A percentile compares a stretch with the other conserved stretches of the same genome.
Conservation (phyloP, 805 yeast genomes). For the Suhomyces sp. region DNA sequence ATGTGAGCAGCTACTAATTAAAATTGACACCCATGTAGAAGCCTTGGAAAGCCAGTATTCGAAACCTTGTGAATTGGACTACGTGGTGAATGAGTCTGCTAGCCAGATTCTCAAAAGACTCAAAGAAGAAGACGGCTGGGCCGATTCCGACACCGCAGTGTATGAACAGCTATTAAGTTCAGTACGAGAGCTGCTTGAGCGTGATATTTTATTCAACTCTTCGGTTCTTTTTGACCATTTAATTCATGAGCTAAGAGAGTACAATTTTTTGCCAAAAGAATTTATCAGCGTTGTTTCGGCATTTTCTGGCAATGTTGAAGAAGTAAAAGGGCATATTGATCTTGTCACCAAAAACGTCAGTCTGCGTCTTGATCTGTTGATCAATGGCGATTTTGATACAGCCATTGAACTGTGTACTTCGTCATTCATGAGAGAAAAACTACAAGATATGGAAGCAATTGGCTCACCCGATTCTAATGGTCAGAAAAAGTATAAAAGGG, state of each 20-base stretch:
- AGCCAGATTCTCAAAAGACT: constrained; percentile 45
- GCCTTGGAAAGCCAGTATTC: constrained; percentile 51
- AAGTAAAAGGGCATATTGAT: background rate
- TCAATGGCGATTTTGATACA: constrained; percentile 35
- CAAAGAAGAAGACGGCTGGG: constrained; percentile 57
- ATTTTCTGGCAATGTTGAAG: background rate
- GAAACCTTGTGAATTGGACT: constrained; percentile 50
- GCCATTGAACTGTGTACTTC: constrained; percentile 30
- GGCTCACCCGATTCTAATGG: background rate
- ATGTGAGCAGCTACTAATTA: constrained; percentile 32
- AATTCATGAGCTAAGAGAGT: constrained; percentile 23
- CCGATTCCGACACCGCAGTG: constrained; percentile 37
- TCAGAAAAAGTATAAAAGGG: constrained; percentile 15
- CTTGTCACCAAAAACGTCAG: constrained; percentile 4
- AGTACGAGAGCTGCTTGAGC: constrained; percentile 48
- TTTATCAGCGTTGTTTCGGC: constrained; percentile 1
- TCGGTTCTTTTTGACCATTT: constrained; percentile 54
- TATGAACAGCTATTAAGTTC: constrained; percentile 41
- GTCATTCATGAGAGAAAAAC: constrained; percentile 23
- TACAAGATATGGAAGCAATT: constrained; percentile 4
- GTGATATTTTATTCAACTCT: constrained; percentile 53
- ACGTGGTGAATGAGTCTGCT: constrained; percentile 45
- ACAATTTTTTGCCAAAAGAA: constrained; percentile 11
- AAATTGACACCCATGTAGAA: constrained; percentile 43
- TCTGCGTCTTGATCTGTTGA: constrained; percentile 17